Evolutionary conservation across 2,329 filamentous ascomycete species (phyloP).

Genomic region (Arthrobotrys entomopaga): DNA sequence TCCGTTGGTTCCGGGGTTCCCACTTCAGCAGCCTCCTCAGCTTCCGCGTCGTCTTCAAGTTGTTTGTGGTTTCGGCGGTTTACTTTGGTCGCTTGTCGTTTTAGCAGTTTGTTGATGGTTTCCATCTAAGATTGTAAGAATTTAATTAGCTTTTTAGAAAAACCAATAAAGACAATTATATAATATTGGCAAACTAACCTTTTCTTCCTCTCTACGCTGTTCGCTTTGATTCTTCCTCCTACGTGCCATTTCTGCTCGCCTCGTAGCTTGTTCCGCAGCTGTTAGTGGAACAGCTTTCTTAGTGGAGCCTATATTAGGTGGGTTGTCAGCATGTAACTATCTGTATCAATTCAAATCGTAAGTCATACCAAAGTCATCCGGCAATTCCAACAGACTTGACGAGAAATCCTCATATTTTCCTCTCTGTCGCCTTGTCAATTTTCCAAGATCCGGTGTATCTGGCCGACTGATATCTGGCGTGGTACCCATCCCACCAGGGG

Average conservation of each 20-base stretch:
- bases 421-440: constrained; percentile 75
- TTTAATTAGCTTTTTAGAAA: not conserved
- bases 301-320: constrained; percentile 26
- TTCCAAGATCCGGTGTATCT: constrained; percentile 71
- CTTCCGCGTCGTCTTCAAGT: constrained; percentile 60
- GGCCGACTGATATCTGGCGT: constrained; percentile 58
- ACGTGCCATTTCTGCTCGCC: constrained; percentile 77
- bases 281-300: constrained; percentile 65
- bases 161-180: not conserved
- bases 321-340: constrained; percentile 38
- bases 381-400: constrained; percentile 63
- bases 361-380: constrained; percentile 62
- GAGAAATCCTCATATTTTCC: constrained; percentile 68
- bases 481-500: constrained; percentile 23
- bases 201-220: constrained; percentile 81
- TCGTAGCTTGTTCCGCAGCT: constrained; percentile 77
- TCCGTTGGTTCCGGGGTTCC: constrained; percentile 64
- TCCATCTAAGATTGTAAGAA: constrained; percentile 71
- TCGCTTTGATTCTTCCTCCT: constrained; percentile 78
- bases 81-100: constrained; percentile 83
- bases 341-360: no score
- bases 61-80: constrained; percentile 65
- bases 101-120: constrained; percentile 88
- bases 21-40: constrained; percentile 61
- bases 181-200: constrained; percentile 65